Evolutionary conservation across 148 eudicot genomes (phyloP).

Genomic region (Simmondsia chinensis): DNA sequence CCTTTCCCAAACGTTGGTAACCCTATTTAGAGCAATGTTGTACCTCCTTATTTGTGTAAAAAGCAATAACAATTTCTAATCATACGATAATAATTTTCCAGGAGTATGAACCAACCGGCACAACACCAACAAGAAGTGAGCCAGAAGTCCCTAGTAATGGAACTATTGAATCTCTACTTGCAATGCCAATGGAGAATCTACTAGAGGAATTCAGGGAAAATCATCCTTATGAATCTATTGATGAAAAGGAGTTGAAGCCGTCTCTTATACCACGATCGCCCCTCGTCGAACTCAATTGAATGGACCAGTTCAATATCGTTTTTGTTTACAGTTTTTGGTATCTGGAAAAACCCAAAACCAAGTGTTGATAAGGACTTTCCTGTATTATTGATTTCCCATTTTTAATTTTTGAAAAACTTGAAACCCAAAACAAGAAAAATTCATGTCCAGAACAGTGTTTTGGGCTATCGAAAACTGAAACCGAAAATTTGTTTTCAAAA

Average conservation of each 20-base stretch:
- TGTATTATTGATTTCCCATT: background rate
- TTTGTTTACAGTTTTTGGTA: slow-evolving; percentile 17
- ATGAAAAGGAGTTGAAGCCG: slow-evolving; percentile 52
- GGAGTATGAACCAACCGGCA: slow-evolving; percentile 92
- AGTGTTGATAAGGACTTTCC: background rate
- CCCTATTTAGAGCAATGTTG: no score
- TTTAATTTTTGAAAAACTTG: no score
- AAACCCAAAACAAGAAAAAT: no score
- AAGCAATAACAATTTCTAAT: no score
- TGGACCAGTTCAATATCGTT: slow-evolving; percentile 13
- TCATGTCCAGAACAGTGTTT: no score
- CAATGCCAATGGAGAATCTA: slow-evolving; percentile 84
- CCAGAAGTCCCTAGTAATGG: slow-evolving; percentile 76
- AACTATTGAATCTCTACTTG: slow-evolving; percentile 70
- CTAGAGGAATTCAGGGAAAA: slow-evolving; percentile 80
- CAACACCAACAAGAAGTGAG: slow-evolving; percentile 66
- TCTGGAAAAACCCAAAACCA: slow-evolving; percentile 4
- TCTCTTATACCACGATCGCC: slow-evolving; percentile 83
- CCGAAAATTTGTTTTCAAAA: no score
- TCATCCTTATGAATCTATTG: slow-evolving; percentile 58
- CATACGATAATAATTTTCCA: slow-evolving; percentile 14
- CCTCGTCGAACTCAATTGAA: slow-evolving; percentile 51
- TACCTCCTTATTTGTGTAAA: no score
- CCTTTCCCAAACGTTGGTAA: no score
- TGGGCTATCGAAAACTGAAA: no score